Base-by-base conservation (phyloP, 1,284 basidiomycete genomes). In the Violaceomyces palustris region DNA sequence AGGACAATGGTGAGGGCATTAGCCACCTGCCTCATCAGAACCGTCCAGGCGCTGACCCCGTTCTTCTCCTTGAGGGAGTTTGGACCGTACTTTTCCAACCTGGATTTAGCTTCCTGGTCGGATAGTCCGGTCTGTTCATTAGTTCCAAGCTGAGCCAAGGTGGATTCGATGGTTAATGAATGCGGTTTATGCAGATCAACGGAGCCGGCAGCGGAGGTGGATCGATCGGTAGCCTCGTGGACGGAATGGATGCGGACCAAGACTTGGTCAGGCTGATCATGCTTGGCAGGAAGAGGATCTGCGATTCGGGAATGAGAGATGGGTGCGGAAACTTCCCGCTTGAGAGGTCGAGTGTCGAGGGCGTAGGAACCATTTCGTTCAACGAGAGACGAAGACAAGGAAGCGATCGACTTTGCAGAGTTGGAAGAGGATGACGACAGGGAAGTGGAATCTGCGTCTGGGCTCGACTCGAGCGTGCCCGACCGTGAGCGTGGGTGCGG, bases 1-100 rank as follows among this genome's bases (percentile, higher is more conserved):
- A 80, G 69, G 23, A 68, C 63, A 18, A 68, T 35, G 12, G 65
- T 68, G 23, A 68, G 52, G 19, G 64, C 64, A 22, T 68, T 68
- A 38, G 61, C 61, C 42, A 66, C 60, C 45, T 68, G 65, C 22
- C 65, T 54, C 15, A 66, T 42, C n/a, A 66, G 41, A 50, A 68
- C 67, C 29, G 57, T 52, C 45, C 49, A 54, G 28, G 56, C 50
- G 38, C 57, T 61, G 43, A 62, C 61, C 27, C 35, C 44, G 43
- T 59, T 59, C 35, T 42, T 48, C 46, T 66, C 64, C 9, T 59
- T 49, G 35, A 68, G 47, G 39, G 56, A 48, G 39, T 68, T 68
- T 23, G 51, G 45, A 21, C 65, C 65, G 42, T 60, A 41, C 19
- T 42, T 31, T 17, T 23, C 34, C 39, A 57, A 48, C 14, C 63